Base-by-base conservation (phyloP, 73 alveolate genomes). In the Uronychia setigera region DNA sequence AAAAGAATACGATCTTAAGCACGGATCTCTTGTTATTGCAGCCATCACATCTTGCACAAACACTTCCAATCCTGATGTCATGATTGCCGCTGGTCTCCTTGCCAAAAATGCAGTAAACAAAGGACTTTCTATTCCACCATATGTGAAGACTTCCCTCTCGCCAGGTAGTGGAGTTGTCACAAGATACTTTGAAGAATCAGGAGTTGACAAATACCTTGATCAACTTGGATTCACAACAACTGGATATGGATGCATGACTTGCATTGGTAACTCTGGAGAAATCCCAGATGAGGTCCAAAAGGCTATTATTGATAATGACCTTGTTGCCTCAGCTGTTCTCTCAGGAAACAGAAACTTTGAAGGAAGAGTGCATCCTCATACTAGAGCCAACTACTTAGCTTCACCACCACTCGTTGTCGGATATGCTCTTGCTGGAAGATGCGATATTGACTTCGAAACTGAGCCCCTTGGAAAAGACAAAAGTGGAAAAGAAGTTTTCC, bases 11-110 rank as follows among this genome's bases (percentile, higher is more conserved):
- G 80, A 80, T 34, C 87, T 96, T 26, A 74, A 85, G 58, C 98
- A 94, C 60, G 97, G 97, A 30, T 91, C 97, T 59, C 94, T 95
- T 27, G 99, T 92, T 46, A 91, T 92, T 32, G 98, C 98, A 34
- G 99, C 99, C 76, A 96, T 96, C 79, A 96, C 99, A 11, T 93
- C 98, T 58, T 96, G 99, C 93, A 96, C 99, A 29, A 96, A 96
- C 87, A 96, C 99, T 60, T 90, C 97, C 32, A 96, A 96, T 88
- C 99, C 99, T 76, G 98, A 91, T 46, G 96, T 91, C 30, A 92
- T 96, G 97, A 79, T 96, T 76, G 99, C 96, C 26, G 98, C 99
- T 76, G 99, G 99, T 34, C 95, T 96, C 58, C 86, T 96, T 59
- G 99, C 99, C 74, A 94, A 96, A 87, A 95, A 95, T 77, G 99